These are phyloP conservation scores for Claviceps fusiformis DNA, from an alignment of 2,329 filamentous ascomycete species.

Conservation along the genomic window DNA sequence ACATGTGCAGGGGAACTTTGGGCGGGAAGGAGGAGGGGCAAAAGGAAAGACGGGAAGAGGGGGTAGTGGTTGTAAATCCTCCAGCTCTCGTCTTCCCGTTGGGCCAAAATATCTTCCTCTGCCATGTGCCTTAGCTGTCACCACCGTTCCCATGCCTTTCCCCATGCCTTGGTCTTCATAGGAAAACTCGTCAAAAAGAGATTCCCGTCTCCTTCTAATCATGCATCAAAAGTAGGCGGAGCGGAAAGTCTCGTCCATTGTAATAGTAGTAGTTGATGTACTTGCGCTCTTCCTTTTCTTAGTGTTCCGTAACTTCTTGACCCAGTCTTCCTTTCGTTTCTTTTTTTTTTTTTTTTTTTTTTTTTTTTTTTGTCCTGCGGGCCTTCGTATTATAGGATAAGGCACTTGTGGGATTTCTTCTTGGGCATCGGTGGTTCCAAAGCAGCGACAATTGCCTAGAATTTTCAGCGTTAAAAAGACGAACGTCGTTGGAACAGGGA, in stretches of 20 bases:
- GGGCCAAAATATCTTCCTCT: neutral
- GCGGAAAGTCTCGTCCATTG: conserved; percentile 3
- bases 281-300: neutral
- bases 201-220: conserved; percentile 3
- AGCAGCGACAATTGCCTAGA: conserved; percentile 84
- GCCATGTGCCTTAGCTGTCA: neutral
- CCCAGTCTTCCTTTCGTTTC: conserved; percentile 4
- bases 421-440: conserved; percentile 77
- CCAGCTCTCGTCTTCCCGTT: neutral
- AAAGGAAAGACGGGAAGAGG: too few relatives aligned
- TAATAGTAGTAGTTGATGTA: neutral
- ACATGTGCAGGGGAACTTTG: neutral
- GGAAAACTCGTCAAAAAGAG: conserved; percentile 4
- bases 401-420: conserved; percentile 60
- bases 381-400: conserved; percentile 43
- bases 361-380: neutral
- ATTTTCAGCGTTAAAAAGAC: neutral
- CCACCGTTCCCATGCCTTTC: neutral
- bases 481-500: neutral
- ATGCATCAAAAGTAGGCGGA: conserved; percentile 4
- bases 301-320: neutral
- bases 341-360: neutral
- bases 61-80: neutral
- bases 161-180: conserved; percentile 1
- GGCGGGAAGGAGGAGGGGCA: neutral